Evolutionary conservation across 306 rosid species (phyloP), one percentile per base, ranked within the genome.

Genomic region (Purshia tridentata): DNA sequence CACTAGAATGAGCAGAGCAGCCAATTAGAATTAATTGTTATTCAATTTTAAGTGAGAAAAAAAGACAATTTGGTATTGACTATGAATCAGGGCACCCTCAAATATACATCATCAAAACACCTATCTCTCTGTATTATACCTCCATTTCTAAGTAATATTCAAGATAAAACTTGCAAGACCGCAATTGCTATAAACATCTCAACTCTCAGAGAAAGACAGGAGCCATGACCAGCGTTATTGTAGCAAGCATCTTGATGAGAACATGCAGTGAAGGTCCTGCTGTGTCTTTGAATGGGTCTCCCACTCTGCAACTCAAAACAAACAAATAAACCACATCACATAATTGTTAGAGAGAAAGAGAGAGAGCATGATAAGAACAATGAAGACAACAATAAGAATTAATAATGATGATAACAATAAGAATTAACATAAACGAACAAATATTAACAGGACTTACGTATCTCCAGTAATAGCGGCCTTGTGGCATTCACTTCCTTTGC

Each of bases 201-300:
- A 81, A 57, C 70, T 77, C 82, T 91, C 94, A 94, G 78, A 94
- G 97, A 80, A 94, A 94, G 64, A 94, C 73, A 0, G 99, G 99
- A 81, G 99, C 99, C 99, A 94, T 94, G 42, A 94, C 99, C 20
- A 94, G 88, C 0, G 99, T 94, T 47, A 94, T 91, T 8, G 99
- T 94, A 22, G 99, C 87, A 29, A 94, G 99, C 99, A 94, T 88
- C 86, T 94, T 94, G 52, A 94, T 94, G 49, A 94, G 98, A 18
- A 94, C 99, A 72, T 94, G 99, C 72, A 94, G 76, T 23, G 97
- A 94, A 77, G 99, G 99, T 78, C 99, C 99, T 7, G 98, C 98
- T 23, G 99, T 94, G 89, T 94, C 99, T 84, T 94, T 94, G 85
- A 94, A 94, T 16, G 98, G 99, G 65, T 94, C 99, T 66, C 99